Base-by-base conservation (phyloP, 305 asterid genomes). In the Fraxinus greggii region DNA sequence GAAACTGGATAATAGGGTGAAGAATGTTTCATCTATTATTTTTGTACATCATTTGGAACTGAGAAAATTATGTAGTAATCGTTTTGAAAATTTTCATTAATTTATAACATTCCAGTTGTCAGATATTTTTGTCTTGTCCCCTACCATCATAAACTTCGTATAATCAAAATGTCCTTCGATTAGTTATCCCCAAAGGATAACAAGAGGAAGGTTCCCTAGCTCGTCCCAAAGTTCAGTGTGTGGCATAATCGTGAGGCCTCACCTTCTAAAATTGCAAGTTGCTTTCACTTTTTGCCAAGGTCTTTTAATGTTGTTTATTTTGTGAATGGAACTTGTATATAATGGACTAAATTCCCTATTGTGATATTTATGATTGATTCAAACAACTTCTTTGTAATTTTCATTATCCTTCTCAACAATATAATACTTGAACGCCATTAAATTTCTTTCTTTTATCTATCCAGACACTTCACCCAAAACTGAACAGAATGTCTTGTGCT, bases 391-490 rank as follows among this genome's bases (percentile, higher is more conserved):
- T 70, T 72, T 33, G 9, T 61, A 61, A 23, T 61, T 3, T 61
- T 61, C 70, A 72, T 72, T 35, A 17, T 35, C 77, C 77, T 32
- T 72, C 51, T 32, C 6, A 17, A 19, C 51, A 33, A 17, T 5
- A 69, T 28, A 32, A 32, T 72, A 54, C 28, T 54, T 77, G 36
- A 12, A 29, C 13, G 67, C 26, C 38, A 48, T 9, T n/a, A 70
- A 32, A 69, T 19, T 23, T 67, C 15, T n/a, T 80, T 80, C 61
- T 79, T 32, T 73, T 65, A 21, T 33, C 51, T 8, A 31, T 87
- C 86, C 94, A 93, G 99, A 90, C 88, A 38, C 94, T 96, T 85
- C 94, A 96, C 84, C 75, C 91, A 76, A 96, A 96, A 86, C 82
- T 94, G 75, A 89, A 88, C 87, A 84, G 83, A 75, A 81, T 87